These are phyloP conservation scores for Limonomyces culmigenus DNA, from an alignment of 1,284 basidiomycete species.

Conservation along the genomic window DNA sequence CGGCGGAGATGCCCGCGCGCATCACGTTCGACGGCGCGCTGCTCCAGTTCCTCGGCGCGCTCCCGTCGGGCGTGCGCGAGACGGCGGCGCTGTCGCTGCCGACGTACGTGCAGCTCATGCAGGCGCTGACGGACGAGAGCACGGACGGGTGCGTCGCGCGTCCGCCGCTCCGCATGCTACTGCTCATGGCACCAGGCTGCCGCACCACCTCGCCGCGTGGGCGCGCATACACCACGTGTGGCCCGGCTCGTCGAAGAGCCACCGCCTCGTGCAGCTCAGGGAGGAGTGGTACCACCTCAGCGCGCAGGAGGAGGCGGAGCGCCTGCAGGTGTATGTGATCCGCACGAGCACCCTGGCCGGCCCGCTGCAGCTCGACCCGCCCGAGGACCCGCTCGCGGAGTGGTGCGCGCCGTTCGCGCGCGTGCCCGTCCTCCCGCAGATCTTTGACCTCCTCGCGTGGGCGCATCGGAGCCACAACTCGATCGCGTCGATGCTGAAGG, in stretches of 20 bases:
- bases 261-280: constrained; percentile 41
- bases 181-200: too few species aligned
- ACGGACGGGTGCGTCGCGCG: constrained; percentile 24
- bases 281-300: constrained; percentile 37
- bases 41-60: constrained; percentile 26
- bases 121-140: constrained; percentile 25
- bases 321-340: constrained; percentile 24
- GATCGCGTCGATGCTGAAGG: constrained; percentile 34
- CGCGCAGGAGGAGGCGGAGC: constrained; percentile 27
- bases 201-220: too few species aligned
- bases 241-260: constrained; percentile 37
- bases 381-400: constrained; percentile 9
- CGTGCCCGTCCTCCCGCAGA: constrained; percentile 44
- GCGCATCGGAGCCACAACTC: constrained; percentile 41
- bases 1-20: constrained; percentile 41
- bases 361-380: constrained; percentile 11
- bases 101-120: constrained; percentile 31
- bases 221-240: constrained; percentile 38
- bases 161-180: too few species aligned
- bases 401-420: constrained; percentile 30
- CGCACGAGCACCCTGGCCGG: constrained; percentile 18
- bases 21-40: constrained; percentile 33
- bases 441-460: constrained; percentile 52
- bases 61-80: constrained; percentile 38
- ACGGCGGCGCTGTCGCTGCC: constrained; percentile 39